A percentile compares a stretch with the other conserved stretches of the same genome.
phyloP scores from a whole-genome alignment of 2,329 filamentous ascomycete genomes.

The Fusarium sp. region DNA sequence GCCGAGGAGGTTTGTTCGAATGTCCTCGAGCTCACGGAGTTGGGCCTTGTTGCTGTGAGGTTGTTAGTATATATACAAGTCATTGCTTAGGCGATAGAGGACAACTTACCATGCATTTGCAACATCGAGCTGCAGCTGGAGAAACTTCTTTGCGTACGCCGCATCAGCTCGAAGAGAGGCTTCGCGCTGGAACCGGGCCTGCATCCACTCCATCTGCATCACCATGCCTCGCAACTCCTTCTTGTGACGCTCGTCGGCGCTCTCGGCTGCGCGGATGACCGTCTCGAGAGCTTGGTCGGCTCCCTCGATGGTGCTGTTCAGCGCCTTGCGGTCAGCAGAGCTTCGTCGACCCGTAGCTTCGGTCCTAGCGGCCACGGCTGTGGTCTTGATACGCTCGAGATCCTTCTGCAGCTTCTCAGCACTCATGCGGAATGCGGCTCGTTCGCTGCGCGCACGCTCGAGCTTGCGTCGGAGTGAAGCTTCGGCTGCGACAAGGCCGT shows the following conservation, averaged over 20 bases:
- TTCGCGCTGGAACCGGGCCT: constrained; percentile 83
- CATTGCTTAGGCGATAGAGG: constrained; percentile 5
- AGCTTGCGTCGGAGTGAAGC: constrained; percentile 73
- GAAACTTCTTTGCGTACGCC: constrained; percentile 86
- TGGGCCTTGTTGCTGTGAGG: constrained; percentile 86
- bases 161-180: constrained; percentile 81
- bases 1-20: constrained; percentile 64
- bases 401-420: constrained; percentile 66
- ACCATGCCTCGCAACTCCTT: constrained; percentile 84
- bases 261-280: constrained; percentile 67
- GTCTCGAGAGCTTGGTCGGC: constrained; percentile 66
- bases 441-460: constrained; percentile 74
- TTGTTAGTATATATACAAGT: constrained; percentile 19
- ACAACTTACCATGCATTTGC: constrained; percentile 87
- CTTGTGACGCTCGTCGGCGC: constrained; percentile 74
- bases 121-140: constrained; percentile 81
- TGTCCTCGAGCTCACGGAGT: constrained; percentile 83
- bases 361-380: constrained; percentile 48
- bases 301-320: constrained; percentile 50
- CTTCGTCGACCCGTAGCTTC: constrained; percentile 20
- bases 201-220: constrained; percentile 92
- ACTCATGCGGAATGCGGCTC: constrained; percentile 64
- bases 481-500: constrained; percentile 66
- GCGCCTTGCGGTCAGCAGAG: constrained; percentile 38
- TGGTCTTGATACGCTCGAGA: constrained; percentile 58